Evolutionary conservation across 176 grass and related monocot species (phyloP), one percentile per base, ranked within the genome.

Genomic region (Typha latifolia): DNA sequence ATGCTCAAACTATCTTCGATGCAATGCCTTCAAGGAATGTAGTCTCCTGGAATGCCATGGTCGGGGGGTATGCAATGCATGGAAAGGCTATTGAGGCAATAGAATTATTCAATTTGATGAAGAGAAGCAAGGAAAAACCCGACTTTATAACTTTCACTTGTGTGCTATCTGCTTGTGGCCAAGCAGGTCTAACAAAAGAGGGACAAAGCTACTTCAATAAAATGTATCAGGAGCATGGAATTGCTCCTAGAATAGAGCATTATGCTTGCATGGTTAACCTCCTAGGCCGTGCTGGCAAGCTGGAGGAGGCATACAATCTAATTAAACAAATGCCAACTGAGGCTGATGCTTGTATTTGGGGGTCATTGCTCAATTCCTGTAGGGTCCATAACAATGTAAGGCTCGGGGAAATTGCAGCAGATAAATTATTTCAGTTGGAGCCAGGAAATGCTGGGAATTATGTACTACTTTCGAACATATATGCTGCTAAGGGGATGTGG

Each of bases 401-500:
- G 26, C 66, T 92, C 49, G 85, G 74, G 0, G 84, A 92, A 73
- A 72, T 82, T 48, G 79, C 89, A 62, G 89, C 89, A 32, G 66
- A 85, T 51, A 88, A 77, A 14, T 62, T 92, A 12, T 85, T 92
- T 65, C 12, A 49, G 67, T 37, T 92, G 70, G 89, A 92, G 76
- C 82, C 84, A 14, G 72, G 68, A 55, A 92, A 92, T 74, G 69
- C 84, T 32, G 89, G 89, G 24, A 92, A 80, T 16, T 92, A 88
- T 73, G 85, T 92, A 68, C 62, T 92, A 10, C 84, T 92, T 62
- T 92, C 89, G 5, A 92, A 92, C 67, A 88, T 92, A 70, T 92
- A 88, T 49, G 89, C 89, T 12, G 79, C 84, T 16, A 92, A 92
- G 66, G 86, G 84, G 72, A 88, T 92, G 82, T 76, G 76, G 81